Base-by-base conservation (phyloP, 768 basidiomycete genomes). In the Termitomyces titanicus region DNA sequence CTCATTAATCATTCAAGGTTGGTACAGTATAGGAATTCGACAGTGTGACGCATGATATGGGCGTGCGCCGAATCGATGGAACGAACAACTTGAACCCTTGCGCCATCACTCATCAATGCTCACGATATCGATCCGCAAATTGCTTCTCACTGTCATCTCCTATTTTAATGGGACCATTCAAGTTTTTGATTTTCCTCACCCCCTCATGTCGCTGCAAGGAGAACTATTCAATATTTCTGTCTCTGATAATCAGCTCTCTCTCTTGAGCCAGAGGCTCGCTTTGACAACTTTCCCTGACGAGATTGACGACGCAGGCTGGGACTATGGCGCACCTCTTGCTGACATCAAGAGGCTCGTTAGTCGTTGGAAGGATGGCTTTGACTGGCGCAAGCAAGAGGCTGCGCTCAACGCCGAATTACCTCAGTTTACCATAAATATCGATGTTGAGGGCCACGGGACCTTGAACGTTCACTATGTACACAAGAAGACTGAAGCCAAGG, bases 381-480 rank as follows among this genome's bases (percentile, higher is more conserved):
- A 85, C 68, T 86, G 85, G 84, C 71, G 77, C 55, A 75, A 70
- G 47, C 65, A 80, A 12, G 85, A 87, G 62, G 72, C 69, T 1
- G 64, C 64, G 11, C 66, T 87, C 57, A 86, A 87, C 60, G 67
- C 66, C 3, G 73, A 76, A 40, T 58, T 86, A 3, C 82, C 83
- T 4, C 81, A 83, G 67, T 86, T 81, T 62, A 82, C 76, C 2
- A 66, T 72, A 18, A 76, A 79, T 43, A 74, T 86, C 27, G 68
- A 73, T 0, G 74, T 85, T 1, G 77, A 77, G 11, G 74, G 71
- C 3, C 74, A 76, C 53, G 82, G 75, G 0, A 59, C 64, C 0
- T 54, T 79, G 44, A 67, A 72, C 27, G 75, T 85, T 1, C 85
- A 87, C 59, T 86, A 82, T 53, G 74, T 85, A 7, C 84, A 85